Evolutionary conservation across 2,329 filamentous ascomycete genomes (phyloP).

Genomic region (Aureobasidium sp.): DNA sequence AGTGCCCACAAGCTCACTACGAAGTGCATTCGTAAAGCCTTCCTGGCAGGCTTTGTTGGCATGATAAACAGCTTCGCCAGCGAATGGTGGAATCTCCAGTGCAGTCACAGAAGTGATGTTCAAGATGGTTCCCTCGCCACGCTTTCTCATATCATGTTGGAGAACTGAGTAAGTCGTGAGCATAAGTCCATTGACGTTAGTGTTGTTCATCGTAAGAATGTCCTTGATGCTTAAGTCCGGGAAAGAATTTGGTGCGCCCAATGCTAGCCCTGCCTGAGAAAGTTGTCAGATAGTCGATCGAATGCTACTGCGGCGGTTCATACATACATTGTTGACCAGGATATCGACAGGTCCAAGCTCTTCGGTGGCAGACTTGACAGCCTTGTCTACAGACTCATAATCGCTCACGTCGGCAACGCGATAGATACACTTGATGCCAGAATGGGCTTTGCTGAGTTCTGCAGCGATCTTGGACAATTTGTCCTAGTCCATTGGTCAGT

Average conservation of each 20-base stretch:
- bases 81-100: conserved; percentile 40
- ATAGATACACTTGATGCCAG: too few relatives aligned
- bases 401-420: conserved; percentile 23
- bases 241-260: conserved; percentile 37
- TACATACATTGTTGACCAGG: too few relatives aligned
- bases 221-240: conserved; percentile 32
- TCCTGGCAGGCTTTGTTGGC: conserved; percentile 40
- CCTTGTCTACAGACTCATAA: conserved; percentile 25
- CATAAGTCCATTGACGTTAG: conserved; percentile 42
- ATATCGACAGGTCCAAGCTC: too few relatives aligned
- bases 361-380: conserved; percentile 5
- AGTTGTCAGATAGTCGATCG: too few relatives aligned
- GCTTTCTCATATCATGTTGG: conserved; percentile 13
- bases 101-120: conserved; percentile 41
- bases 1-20: conserved; percentile 38
- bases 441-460: too few relatives aligned
- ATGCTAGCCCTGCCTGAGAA: conserved; percentile 29
- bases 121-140: conserved; percentile 42
- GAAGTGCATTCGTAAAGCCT: conserved; percentile 40
- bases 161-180: conserved; percentile 29
- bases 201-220: conserved; percentile 38
- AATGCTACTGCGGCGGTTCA: too few relatives aligned
- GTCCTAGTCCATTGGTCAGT: too few relatives aligned
- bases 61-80: conserved; percentile 42
- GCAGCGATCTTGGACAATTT: too few relatives aligned